Evolutionary conservation across 257 asterid genomes (phyloP).

Genomic region (Capsicum rhomboideum): DNA sequence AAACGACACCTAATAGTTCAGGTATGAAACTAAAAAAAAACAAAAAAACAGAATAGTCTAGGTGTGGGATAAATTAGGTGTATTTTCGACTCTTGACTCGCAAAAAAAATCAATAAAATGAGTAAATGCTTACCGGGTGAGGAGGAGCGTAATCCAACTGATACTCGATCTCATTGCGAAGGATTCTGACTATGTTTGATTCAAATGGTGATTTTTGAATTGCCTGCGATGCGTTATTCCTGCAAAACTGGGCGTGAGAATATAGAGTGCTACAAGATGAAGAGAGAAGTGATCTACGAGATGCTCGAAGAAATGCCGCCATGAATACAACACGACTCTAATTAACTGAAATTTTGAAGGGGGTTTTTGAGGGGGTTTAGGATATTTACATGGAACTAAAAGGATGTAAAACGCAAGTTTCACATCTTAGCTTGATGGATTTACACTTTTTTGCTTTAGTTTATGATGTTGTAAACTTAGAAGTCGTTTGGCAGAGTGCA

Average conservation of each 20-base stretch:
- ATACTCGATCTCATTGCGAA: slow-evolving; percentile 6
- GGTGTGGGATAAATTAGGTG: too few relatives aligned
- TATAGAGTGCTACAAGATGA: too few relatives aligned
- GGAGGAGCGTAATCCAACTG: slow-evolving; percentile 14
- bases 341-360: neutral
- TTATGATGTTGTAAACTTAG: too few relatives aligned
- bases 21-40: too few relatives aligned
- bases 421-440: too few relatives aligned
- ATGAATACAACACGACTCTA: neutral
- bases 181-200: slow-evolving; percentile 9
- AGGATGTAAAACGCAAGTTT: neutral
- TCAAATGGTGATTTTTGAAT: neutral
- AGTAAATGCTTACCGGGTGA: neutral
- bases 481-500: too few relatives aligned
- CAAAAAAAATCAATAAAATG: neutral
- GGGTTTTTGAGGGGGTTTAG: neutral
- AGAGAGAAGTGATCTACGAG: neutral
- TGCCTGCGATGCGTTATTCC: neutral
- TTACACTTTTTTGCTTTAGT: too few relatives aligned
- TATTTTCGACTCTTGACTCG: too few relatives aligned
- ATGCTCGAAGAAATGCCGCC: slow-evolving; percentile 7
- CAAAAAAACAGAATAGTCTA: too few relatives aligned
- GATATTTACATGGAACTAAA: neutral
- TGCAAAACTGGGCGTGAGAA: neutral
- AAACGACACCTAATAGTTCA: too few relatives aligned